A percentile compares a stretch with the other conserved stretches of the same genome.
Conservation (phyloP, 1,284 basidiomycete species). For the Cutaneotrichosporon sp. region DNA sequence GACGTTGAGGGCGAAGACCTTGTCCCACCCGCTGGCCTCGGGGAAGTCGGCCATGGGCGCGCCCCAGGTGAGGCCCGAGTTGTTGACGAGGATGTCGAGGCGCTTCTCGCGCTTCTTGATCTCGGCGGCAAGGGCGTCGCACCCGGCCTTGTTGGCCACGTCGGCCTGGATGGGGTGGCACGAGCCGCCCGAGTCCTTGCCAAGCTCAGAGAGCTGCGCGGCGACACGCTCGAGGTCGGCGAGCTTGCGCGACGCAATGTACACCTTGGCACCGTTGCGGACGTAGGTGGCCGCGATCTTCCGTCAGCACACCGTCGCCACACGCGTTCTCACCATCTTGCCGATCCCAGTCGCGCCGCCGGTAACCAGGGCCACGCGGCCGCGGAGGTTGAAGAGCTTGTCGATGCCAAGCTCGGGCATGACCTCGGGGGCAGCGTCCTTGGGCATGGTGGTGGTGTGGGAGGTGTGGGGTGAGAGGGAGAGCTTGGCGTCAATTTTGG, state of each 20-base stretch:
- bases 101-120: slow-evolving; percentile 25
- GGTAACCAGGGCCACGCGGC: slow-evolving; percentile 30
- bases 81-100: slow-evolving; percentile 50
- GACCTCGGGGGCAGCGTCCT: slow-evolving; percentile 28
- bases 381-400: slow-evolving; percentile 24
- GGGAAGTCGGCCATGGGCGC: slow-evolving; percentile 28
- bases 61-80: slow-evolving; percentile 36
- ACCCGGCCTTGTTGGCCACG: slow-evolving; percentile 31
- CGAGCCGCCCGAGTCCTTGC: slow-evolving; percentile 19
- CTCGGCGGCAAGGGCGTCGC: slow-evolving; percentile 20
- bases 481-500: background rate
- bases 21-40: slow-evolving; percentile 27
- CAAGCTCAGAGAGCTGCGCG: slow-evolving; percentile 16
- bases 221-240: slow-evolving; percentile 27
- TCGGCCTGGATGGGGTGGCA: slow-evolving; percentile 32
- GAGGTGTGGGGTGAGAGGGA: background rate
- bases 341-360: slow-evolving; percentile 25
- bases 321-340: slow-evolving; percentile 8
- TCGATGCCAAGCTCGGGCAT: slow-evolving; percentile 27
- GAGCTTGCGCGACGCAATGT: slow-evolving; percentile 34
- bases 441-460: slow-evolving; percentile 20
- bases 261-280: slow-evolving; percentile 37
- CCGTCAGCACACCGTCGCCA: no score
- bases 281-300: slow-evolving; percentile 34
- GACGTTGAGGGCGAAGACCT: slow-evolving; percentile 29